Conservation (phyloP, 129 eudicot genomes). For the Deinandra increscens region DNA sequence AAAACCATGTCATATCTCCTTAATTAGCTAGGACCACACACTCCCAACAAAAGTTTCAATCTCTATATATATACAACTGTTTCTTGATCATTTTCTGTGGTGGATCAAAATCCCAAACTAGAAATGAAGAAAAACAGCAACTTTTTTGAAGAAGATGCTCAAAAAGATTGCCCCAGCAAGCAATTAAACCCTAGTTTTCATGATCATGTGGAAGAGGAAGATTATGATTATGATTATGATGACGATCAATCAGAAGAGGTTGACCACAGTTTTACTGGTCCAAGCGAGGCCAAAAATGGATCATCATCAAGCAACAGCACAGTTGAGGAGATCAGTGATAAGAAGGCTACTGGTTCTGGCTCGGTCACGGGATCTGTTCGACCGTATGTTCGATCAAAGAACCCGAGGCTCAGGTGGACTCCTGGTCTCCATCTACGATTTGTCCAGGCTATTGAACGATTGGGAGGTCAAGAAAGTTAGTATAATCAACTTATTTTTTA, state of each 20-base stretch:
- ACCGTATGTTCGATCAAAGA: slow-evolving; percentile 58
- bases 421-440: slow-evolving; percentile 67
- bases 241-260: slow-evolving; percentile 38
- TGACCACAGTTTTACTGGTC: slow-evolving; percentile 23
- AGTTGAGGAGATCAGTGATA: slow-evolving; percentile 58
- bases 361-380: slow-evolving; percentile 45
- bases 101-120: slow-evolving; percentile 22
- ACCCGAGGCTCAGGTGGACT: slow-evolving; percentile 72
- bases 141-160: slow-evolving; percentile 38
- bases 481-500: neutral
- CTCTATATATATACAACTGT: slow-evolving; percentile 22
- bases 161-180: slow-evolving; percentile 35
- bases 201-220: slow-evolving; percentile 19
- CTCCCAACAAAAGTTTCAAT: slow-evolving; percentile 1
- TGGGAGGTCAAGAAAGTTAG: slow-evolving; percentile 68
- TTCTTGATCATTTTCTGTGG: slow-evolving; percentile 17
- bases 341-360: slow-evolving; percentile 35
- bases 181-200: slow-evolving; percentile 39
- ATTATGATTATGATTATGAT: slow-evolving; percentile 31
- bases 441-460: slow-evolving; percentile 53
- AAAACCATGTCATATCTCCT: slow-evolving; percentile 17
- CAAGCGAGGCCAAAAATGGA: slow-evolving; percentile 35
- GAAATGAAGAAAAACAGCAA: slow-evolving; percentile 35
- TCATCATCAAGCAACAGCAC: slow-evolving; percentile 65
- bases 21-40: slow-evolving; percentile 22